Conservation (phyloP, 1,284 basidiomycete species). For the Ustilago lituana region DNA sequence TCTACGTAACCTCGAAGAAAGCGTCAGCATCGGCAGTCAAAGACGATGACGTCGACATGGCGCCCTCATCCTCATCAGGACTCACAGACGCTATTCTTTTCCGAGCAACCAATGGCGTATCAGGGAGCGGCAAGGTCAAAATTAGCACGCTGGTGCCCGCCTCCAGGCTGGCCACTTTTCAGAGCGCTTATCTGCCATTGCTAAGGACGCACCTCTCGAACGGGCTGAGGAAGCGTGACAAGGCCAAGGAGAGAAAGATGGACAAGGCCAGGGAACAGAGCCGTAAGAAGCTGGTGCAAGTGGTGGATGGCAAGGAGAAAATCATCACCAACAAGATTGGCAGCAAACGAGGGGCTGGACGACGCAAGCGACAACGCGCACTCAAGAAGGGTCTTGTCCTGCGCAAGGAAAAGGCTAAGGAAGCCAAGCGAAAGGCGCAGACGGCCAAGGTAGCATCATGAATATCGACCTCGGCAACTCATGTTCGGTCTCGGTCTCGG, state of each 20-base stretch:
- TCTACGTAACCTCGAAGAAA: constrained; percentile 58
- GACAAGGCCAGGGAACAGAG: constrained; percentile 54
- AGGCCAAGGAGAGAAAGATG: constrained; percentile 63
- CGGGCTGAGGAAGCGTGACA: constrained; percentile 61
- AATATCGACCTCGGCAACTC: too few species aligned
- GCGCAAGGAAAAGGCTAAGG: constrained; percentile 49
- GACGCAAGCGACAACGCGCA: constrained; percentile 51
- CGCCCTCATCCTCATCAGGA: constrained; percentile 26
- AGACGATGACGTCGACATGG: constrained; percentile 41
- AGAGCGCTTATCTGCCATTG: constrained; percentile 48
- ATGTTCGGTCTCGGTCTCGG: too few species aligned
- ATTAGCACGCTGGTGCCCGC: constrained; percentile 54
- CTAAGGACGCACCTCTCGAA: constrained; percentile 52
- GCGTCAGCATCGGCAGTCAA: constrained; percentile 29
- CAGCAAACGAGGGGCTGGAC: constrained; percentile 58
- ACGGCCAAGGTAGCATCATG: constrained; percentile 24
- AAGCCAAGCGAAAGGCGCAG: constrained; percentile 35
- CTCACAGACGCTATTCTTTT: constrained; percentile 47
- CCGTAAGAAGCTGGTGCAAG: constrained; percentile 56
- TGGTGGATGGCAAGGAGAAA: constrained; percentile 50
- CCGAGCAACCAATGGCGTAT: constrained; percentile 57
- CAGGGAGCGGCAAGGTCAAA: constrained; percentile 47
- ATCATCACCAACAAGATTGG: constrained; percentile 51
- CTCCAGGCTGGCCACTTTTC: constrained; percentile 41
- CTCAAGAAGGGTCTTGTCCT: constrained; percentile 44